Conservation (phyloP, 495 filamentous ascomycete genomes). For the Penicillium paradoxum region DNA sequence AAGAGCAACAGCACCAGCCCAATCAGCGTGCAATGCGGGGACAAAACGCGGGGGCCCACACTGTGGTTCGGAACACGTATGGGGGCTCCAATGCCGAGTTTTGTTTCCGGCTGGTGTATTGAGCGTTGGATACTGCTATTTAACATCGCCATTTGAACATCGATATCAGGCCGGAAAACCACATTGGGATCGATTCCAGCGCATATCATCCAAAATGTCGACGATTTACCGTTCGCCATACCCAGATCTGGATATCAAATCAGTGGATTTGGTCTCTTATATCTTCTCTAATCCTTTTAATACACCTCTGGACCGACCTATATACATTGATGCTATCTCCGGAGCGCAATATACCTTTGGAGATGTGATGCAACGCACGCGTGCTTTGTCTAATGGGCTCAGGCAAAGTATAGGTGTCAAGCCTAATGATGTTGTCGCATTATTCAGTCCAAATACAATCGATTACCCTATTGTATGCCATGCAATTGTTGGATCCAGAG, state of each 20-base stretch:
- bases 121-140: neutral
- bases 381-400: constrained; percentile 70
- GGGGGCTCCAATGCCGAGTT: neutral
- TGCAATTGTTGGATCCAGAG: constrained; percentile 71
- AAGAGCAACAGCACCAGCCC: neutral
- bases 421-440: constrained; percentile 63
- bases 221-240: constrained; percentile 24
- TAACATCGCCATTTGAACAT: neutral
- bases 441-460: constrained; percentile 64
- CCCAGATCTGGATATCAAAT: constrained; percentile 23
- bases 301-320: constrained; percentile 9
- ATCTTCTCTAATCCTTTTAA: constrained; percentile 52
- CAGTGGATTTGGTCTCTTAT: constrained; percentile 60
- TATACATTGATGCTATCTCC: constrained; percentile 55
- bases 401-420: constrained; percentile 61
- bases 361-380: constrained; percentile 54
- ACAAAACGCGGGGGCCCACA: neutral
- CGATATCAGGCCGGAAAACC: neutral
- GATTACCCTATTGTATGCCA: constrained; percentile 61
- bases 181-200: neutral
- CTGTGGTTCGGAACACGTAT: neutral
- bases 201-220: constrained; percentile 12
- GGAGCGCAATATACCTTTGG: constrained; percentile 63
- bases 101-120: neutral
- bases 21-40: neutral